Evolutionary conservation across 225 moss, liverwort and hornwort species (phyloP).

Genomic region (Asterella californica): DNA sequence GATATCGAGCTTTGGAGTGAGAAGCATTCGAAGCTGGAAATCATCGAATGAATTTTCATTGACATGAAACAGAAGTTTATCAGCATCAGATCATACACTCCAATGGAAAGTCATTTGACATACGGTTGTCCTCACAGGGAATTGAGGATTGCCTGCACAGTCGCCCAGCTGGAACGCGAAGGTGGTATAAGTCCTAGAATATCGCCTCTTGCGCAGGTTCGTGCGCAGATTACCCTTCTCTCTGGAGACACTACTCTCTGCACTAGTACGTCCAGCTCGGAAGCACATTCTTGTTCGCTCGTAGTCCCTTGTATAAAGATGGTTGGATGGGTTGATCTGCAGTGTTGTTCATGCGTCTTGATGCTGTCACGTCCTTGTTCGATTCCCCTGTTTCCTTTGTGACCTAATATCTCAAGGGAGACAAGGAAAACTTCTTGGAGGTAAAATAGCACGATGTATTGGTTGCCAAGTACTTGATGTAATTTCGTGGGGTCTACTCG

Average conservation of each 20-base stretch:
- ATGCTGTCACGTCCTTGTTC: neutral
- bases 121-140: conserved; percentile 46
- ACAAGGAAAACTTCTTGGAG: neutral
- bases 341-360: neutral
- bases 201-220: conserved; percentile 91
- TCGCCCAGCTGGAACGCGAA: conserved; percentile 95
- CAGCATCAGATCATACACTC: neutral
- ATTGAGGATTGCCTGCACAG: conserved; percentile 84
- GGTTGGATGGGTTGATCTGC: neutral
- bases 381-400: neutral
- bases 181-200: conserved; percentile 95
- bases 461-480: too few relatives aligned
- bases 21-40: neutral
- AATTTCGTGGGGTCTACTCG: neutral
- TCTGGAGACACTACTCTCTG: too few relatives aligned
- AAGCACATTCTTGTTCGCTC: too few relatives aligned
- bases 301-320: too few relatives aligned
- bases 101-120: neutral
- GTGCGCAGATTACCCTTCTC: neutral
- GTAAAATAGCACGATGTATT: neutral
- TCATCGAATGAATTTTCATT: too few relatives aligned
- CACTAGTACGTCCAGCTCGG: too few relatives aligned
- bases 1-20: neutral
- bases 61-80: neutral
- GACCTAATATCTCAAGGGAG: neutral